Percentiles rank a stretch among this genome's conserved stretches.
phyloP scores from a whole-genome alignment of 139 green algal genomes.

The Pleodorina starrii region DNA sequence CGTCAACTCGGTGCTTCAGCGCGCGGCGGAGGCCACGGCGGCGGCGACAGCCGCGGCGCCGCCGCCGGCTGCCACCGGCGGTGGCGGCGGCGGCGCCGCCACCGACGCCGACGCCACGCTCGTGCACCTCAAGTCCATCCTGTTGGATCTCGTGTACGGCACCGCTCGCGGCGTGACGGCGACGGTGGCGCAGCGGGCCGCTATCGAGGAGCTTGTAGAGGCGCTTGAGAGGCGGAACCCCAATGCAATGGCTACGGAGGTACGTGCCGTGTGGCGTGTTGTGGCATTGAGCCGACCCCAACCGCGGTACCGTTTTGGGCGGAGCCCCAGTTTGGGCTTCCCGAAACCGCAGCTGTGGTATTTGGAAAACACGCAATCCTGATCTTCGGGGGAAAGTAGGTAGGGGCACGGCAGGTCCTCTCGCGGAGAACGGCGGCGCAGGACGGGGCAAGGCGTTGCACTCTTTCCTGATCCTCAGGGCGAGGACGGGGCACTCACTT shows the following conservation, averaged over 20 bases:
- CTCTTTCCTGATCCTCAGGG: not conserved
- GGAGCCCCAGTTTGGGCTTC: no score
- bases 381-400: not conserved
- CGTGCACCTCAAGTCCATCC: conserved; percentile 52
- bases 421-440: no score
- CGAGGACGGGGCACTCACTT: not conserved
- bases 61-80: not conserved
- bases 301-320: not conserved
- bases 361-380: not conserved
- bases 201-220: conserved; percentile 71
- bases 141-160: conserved; percentile 76
- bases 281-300: not conserved
- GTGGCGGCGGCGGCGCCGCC: not conserved
- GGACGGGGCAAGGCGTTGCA: no score
- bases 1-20: not conserved
- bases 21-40: not conserved
- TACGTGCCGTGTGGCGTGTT: not conserved
- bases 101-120: not conserved
- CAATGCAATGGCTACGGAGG: conserved; percentile 38
- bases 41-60: not conserved
- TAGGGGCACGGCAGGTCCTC: not conserved
- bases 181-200: conserved; percentile 49
- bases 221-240: conserved; percentile 73
- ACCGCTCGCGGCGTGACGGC: conserved; percentile 64
- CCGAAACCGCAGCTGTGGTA: not conserved